Percentiles rank a stretch among this genome's conserved stretches.
phyloP scores from a whole-genome alignment of 257 asterid genomes.

The Penstemon eatonii region DNA sequence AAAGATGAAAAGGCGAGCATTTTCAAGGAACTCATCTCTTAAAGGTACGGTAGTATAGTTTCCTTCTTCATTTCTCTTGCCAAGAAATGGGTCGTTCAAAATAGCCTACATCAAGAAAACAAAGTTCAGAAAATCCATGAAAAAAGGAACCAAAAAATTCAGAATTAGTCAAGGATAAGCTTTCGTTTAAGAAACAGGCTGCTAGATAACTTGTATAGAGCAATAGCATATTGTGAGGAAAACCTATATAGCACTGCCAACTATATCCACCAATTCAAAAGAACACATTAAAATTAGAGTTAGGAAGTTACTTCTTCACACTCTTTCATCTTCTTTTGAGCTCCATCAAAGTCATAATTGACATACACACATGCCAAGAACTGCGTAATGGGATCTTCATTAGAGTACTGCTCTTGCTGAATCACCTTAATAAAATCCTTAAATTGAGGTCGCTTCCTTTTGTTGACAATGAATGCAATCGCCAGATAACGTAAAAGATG shows the following conservation, averaged over 20 bases:
- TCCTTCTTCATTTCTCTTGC: slow-evolving; percentile 86
- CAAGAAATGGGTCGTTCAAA: slow-evolving; percentile 91
- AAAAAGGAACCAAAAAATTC: no score
- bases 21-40: slow-evolving; percentile 95
- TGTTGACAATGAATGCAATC: slow-evolving; percentile 92
- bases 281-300: slow-evolving; percentile 12
- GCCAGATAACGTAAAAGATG: slow-evolving; percentile 95
- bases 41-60: slow-evolving; percentile 68
- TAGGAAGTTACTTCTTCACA: slow-evolving; percentile 84
- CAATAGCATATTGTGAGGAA: not conserved
- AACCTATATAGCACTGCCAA: not conserved
- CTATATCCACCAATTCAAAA: not conserved
- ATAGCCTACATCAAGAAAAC: slow-evolving; percentile 56
- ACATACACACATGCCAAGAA: slow-evolving; percentile 87
- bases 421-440: slow-evolving; percentile 90
- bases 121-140: not conserved
- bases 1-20: slow-evolving; percentile 95
- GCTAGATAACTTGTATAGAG: no score
- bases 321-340: slow-evolving; percentile 94
- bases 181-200: no score
- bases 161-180: no score
- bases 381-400: slow-evolving; percentile 87
- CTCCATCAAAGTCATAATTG: slow-evolving; percentile 93
- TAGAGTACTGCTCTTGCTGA: slow-evolving; percentile 89
- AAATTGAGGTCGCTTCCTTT: slow-evolving; percentile 89